These are phyloP conservation scores for Hypoxylon sp. DNA, from an alignment of 2,329 filamentous ascomycete genomes.

Conservation along the genomic window DNA sequence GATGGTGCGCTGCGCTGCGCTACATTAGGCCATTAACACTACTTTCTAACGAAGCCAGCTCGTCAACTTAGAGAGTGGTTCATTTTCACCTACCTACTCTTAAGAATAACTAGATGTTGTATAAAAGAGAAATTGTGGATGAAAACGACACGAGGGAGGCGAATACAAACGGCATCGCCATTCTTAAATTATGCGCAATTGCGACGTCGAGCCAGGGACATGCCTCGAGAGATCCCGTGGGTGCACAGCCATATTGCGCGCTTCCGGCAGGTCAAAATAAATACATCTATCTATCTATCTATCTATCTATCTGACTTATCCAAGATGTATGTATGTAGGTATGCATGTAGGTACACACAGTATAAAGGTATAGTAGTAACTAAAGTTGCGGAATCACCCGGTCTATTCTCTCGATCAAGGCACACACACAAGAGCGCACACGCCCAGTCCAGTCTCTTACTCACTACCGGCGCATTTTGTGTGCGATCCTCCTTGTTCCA, in stretches of 20 bases:
- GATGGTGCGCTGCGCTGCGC: constrained; percentile 30
- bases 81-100: too few species aligned
- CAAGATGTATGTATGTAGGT: too few species aligned
- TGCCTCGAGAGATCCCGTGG: constrained; percentile 30
- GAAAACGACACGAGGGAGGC: too few species aligned
- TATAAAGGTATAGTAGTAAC: constrained; percentile 12
- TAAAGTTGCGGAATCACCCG: constrained; percentile 41
- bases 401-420: constrained; percentile 34
- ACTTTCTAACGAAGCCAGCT: constrained; percentile 21
- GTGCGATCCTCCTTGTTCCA: constrained; percentile 34
- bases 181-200: constrained; percentile 37
- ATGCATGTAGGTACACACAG: constrained; percentile 24
- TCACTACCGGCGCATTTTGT: constrained; percentile 27
- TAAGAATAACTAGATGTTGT: too few species aligned
- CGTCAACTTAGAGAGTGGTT: too few species aligned
- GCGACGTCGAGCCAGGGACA: constrained; percentile 35
- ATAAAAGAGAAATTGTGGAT: too few species aligned
- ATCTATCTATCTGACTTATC: constrained; percentile 22
- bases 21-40: constrained; percentile 30
- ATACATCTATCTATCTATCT: constrained; percentile 28
- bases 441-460: constrained; percentile 16
- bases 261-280: constrained; percentile 36
- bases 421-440: constrained; percentile 20
- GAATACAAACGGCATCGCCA: too few species aligned
- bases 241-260: constrained; percentile 37